Conservation (phyloP, 306 rosid genomes). For the Pterocarpus macrocarpus region DNA sequence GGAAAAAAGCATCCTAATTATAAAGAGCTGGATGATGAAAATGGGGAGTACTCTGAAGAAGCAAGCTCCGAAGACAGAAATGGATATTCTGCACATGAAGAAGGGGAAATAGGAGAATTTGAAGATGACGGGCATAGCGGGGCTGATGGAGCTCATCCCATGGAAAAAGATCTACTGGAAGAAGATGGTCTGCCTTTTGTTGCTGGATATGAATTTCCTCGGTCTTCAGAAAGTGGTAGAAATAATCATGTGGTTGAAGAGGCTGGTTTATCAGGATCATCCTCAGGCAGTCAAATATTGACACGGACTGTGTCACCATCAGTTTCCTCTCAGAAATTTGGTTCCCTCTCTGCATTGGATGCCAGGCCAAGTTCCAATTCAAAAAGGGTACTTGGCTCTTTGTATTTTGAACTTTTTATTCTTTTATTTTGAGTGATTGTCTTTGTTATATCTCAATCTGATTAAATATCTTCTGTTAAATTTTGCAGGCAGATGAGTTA, state of each 20-base stretch:
- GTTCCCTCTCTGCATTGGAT: slow-evolving; percentile 90
- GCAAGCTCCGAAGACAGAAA: slow-evolving; percentile 83
- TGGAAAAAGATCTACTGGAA: slow-evolving; percentile 64
- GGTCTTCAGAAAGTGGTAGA: slow-evolving; percentile 62
- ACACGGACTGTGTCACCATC: slow-evolving; percentile 68
- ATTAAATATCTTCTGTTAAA: slow-evolving; percentile 48
- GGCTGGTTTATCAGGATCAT: slow-evolving; percentile 83
- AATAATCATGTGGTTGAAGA: slow-evolving; percentile 69
- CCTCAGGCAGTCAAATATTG: slow-evolving; percentile 75
- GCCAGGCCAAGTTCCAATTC: slow-evolving; percentile 80
- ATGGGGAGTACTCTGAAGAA: slow-evolving; percentile 83
- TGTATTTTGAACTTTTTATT: slow-evolving; percentile 43
- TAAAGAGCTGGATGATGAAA: slow-evolving; percentile 91
- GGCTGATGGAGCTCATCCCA: slow-evolving; percentile 66
- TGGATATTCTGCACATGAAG: slow-evolving; percentile 82
- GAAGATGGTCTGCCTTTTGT: slow-evolving; percentile 69
- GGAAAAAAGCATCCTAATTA: slow-evolving; percentile 75
- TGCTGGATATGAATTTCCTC: slow-evolving; percentile 69
- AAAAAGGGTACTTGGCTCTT: slow-evolving; percentile 65
- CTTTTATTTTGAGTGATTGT: slow-evolving; percentile 37
- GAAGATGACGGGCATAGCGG: slow-evolving; percentile 88
- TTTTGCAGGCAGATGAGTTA: slow-evolving; percentile 80
- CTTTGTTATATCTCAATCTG: slow-evolving; percentile 45
- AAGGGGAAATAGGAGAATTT: slow-evolving; percentile 82
- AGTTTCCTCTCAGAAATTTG: slow-evolving; percentile 89